phyloP scores from a whole-genome alignment of 345 rosid species.

The Eucalyptus dawsonii region DNA sequence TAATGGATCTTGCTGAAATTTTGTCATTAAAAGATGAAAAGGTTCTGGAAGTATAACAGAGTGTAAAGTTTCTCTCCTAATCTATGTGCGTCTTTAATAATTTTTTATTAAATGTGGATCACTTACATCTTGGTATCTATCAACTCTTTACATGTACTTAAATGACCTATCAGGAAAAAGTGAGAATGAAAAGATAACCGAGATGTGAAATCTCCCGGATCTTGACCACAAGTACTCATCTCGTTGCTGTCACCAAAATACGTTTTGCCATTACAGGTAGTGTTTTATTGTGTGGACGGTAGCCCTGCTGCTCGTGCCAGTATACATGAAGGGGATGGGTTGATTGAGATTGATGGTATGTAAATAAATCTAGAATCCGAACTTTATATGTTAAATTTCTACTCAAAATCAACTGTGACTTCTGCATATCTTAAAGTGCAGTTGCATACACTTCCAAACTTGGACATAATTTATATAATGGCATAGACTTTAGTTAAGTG shows the following conservation, averaged over 20 bases:
- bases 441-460: background rate
- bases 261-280: conserved; percentile 34
- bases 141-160: background rate
- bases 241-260: background rate
- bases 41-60: too few species aligned
- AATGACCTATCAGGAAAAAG: background rate
- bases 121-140: background rate
- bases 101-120: background rate
- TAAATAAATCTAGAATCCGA: background rate
- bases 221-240: background rate
- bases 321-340: conserved; percentile 62
- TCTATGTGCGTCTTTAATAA: background rate
- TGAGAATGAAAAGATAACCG: background rate
- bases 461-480: background rate
- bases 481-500: background rate
- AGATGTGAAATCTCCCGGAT: background rate
- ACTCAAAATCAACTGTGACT: background rate
- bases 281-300: conserved; percentile 30
- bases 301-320: conserved; percentile 89
- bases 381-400: background rate
- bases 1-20: background rate
- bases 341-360: conserved; percentile 81
- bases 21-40: too few species aligned
- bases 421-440: background rate
- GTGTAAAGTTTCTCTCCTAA: background rate